Conservation (phyloP, 1,284 basidiomycete genomes). For the Apiotrichum montevideense region DNA sequence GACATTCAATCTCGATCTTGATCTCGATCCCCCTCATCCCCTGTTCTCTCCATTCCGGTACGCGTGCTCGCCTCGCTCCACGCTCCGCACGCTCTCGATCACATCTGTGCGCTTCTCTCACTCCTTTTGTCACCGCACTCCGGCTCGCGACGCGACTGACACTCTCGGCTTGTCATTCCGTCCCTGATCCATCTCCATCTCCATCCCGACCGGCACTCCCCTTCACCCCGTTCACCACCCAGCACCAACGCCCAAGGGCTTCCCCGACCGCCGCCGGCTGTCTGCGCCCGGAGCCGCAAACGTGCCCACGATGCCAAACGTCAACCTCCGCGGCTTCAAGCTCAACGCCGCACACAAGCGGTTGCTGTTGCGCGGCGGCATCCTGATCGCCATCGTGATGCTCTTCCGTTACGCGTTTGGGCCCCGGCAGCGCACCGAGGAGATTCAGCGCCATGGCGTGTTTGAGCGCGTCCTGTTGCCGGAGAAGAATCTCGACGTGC, state of each 20-base stretch:
- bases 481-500: conserved; percentile 78
- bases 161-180: not conserved
- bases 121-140: too few relatives aligned
- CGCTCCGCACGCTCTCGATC: too few relatives aligned
- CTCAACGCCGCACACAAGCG: conserved; percentile 37
- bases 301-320: conserved; percentile 28
- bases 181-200: not conserved
- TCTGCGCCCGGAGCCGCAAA: conserved; percentile 16
- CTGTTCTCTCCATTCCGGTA: too few relatives aligned
- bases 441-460: conserved; percentile 72
- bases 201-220: too few relatives aligned
- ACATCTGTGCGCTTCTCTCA: too few relatives aligned
- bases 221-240: not conserved
- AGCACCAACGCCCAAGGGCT: conserved; percentile 24
- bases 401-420: conserved; percentile 39
- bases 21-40: too few relatives aligned
- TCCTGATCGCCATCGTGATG: conserved; percentile 34
- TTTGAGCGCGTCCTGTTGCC: conserved; percentile 76
- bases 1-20: too few relatives aligned
- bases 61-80: too few relatives aligned
- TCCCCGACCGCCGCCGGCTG: conserved; percentile 20
- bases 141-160: too few relatives aligned
- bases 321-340: conserved; percentile 17
- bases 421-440: conserved; percentile 26
- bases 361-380: conserved; percentile 35